A percentile compares a stretch with the other conserved stretches of the same genome.
Conservation (phyloP, 352 stramenopile species). For the Globisporangium middletonii region DNA sequence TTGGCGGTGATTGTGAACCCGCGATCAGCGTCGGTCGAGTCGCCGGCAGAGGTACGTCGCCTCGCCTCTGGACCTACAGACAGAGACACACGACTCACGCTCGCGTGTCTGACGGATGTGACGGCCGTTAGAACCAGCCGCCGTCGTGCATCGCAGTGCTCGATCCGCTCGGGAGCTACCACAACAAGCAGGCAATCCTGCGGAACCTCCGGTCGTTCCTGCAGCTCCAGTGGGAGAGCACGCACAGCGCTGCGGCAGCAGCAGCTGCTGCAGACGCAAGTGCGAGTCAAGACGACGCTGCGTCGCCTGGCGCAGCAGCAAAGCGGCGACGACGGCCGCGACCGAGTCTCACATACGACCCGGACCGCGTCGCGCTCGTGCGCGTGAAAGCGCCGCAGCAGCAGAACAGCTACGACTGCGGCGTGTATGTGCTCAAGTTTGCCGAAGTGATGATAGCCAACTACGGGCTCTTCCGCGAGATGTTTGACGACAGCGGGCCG, state of each 20-base stretch:
- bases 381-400: conserved; percentile 43
- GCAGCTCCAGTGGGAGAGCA: conserved; percentile 44
- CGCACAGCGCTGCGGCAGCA: conserved; percentile 1
- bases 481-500: conserved; percentile 21
- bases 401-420: conserved; percentile 61
- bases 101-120: not conserved
- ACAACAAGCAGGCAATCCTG: conserved; percentile 48
- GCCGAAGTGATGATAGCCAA: conserved; percentile 51
- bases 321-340: not conserved
- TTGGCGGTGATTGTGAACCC: conserved; percentile 77
- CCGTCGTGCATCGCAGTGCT: conserved; percentile 57
- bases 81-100: not conserved
- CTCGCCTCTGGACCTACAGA: not conserved
- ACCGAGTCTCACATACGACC: conserved; percentile 15
- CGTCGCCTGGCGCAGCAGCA: not conserved
- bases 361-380: conserved; percentile 27
- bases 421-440: conserved; percentile 62
- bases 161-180: conserved; percentile 67
- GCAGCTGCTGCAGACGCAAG: conserved; percentile 4
- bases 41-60: conserved; percentile 21
- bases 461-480: conserved; percentile 17
- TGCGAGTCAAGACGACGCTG: not conserved
- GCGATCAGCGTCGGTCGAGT: conserved; percentile 26
- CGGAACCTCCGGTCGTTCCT: conserved; percentile 60
- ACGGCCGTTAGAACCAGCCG: conserved; percentile 20